Conservation (phyloP, 805 yeast species). For the Cyberlindnera xylosilytica region DNA sequence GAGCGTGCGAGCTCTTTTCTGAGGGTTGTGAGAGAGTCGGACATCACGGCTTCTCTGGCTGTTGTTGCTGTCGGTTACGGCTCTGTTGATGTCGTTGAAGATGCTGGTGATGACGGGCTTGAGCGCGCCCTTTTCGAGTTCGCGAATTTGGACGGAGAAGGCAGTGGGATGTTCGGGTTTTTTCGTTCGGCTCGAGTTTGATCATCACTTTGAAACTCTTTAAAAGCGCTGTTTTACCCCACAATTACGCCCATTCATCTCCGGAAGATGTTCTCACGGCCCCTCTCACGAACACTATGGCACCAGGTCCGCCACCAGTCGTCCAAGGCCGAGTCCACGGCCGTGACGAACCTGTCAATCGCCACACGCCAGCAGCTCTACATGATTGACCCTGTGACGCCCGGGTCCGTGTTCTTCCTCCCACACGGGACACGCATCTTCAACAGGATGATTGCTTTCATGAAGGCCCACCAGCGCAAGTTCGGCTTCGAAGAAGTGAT, state of each 20-base stretch:
- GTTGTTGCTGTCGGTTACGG: too few species aligned
- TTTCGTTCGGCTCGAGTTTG: too few species aligned
- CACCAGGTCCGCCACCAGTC: constrained; percentile 1
- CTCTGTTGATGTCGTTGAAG: too few species aligned
- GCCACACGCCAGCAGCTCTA: constrained; percentile 64
- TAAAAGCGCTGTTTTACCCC: too few species aligned
- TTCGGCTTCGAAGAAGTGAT: constrained; percentile 91
- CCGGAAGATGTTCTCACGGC: background rate
- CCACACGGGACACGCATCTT: constrained; percentile 91
- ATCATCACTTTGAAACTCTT: too few species aligned
- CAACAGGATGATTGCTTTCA: constrained; percentile 73
- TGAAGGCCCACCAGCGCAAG: constrained; percentile 77
- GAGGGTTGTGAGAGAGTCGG: constrained; percentile 18
- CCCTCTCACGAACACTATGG: background rate
- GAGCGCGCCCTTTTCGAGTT: too few species aligned
- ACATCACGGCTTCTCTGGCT: constrained; percentile 8
- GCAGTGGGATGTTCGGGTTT: constrained; percentile 6
- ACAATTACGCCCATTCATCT: too few species aligned
- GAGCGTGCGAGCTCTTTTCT: constrained; percentile 30
- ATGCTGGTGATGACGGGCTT: background rate
- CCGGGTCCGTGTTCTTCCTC: constrained; percentile 88
- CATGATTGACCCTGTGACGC: constrained; percentile 76
- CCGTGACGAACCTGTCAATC: constrained; percentile 24
- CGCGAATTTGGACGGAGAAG: background rate
- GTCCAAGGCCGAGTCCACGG: constrained; percentile 15